phyloP scores from a whole-genome alignment of 345 rosid genomes.

The Cardamine occulta region DNA sequence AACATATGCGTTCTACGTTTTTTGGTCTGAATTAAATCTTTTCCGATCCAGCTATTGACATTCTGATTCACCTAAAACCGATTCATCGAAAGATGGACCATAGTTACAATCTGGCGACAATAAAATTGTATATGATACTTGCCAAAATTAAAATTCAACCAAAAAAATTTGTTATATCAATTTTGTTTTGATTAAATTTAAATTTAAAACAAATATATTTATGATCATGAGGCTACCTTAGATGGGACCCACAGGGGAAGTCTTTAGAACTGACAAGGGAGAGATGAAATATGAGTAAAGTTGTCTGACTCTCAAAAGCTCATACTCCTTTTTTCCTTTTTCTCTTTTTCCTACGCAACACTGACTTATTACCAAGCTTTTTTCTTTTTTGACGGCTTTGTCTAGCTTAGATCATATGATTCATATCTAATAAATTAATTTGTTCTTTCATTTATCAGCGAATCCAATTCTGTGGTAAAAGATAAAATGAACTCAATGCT shows the following conservation, averaged over 20 bases:
- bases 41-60: slow-evolving; percentile 1
- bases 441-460: neutral
- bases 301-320: slow-evolving; percentile 22
- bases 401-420: neutral
- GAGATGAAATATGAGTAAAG: neutral
- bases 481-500: neutral
- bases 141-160: neutral
- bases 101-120: neutral
- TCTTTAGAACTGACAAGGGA: neutral
- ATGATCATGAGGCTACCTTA: neutral
- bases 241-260: neutral
- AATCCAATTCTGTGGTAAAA: neutral
- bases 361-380: slow-evolving; percentile 18
- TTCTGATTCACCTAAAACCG: neutral
- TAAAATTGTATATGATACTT: neutral
- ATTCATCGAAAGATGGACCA: neutral
- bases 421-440: neutral
- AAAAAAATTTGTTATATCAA: neutral
- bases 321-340: neutral
- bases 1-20: neutral
- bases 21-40: neutral
- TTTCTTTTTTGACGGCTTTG: slow-evolving; percentile 7
- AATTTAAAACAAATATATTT: neutral
- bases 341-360: slow-evolving; percentile 26
- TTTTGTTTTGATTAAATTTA: too few relatives aligned